Base-by-base conservation (phyloP, 1,139 yeast species). In the Blastobotrys illinoisensis region DNA sequence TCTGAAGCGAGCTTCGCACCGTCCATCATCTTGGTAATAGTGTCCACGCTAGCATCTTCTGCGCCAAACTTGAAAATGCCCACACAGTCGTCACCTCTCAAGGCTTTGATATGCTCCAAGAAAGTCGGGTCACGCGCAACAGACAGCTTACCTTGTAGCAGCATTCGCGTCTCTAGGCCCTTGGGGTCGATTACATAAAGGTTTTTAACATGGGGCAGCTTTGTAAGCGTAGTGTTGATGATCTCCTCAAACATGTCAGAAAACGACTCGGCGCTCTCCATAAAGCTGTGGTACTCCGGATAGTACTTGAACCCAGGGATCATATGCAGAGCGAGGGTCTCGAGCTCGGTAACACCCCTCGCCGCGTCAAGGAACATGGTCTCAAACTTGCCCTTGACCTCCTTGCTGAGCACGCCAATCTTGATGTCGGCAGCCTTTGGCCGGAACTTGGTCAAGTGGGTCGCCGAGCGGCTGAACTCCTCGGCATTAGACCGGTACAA, bases 151-250 rank as follows among this genome's bases (percentile, higher is more conserved):
- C 40, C 40, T 16, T 32, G 40, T 7, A 13, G 14, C 40, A 32
- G 16, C 40, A 32, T 32, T 7, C 40, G 14, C 3, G 16, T 32
- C 36, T 51, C 54, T 44, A 51, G 19, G 1, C 54, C 54, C 40
- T 47, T 50, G 18, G 51, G 47, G 11, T 51, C 48, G 14, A 48
- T 13, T 11, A 51, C 14, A 44, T 44, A 43, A 14, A 51, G 26
- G 23, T 51, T 44, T 24, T 23, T 16, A 6, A 44, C 23, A 2
- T 32, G 40, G 13, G 40, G 40, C 40, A 32, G 11, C 40, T 32
- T 32, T 3, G 40, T 32, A 5, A 32, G 40, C 16, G 40, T 32
- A n/a, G 40, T 32, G 16, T 32, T 32, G 40, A 32, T 32, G 40
- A 32, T 32, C 16, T 32, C 40, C 40, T 32, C 40, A 32, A 32